Conservation (phyloP, 352 stramenopile species). For the Globisporangium parvum region DNA sequence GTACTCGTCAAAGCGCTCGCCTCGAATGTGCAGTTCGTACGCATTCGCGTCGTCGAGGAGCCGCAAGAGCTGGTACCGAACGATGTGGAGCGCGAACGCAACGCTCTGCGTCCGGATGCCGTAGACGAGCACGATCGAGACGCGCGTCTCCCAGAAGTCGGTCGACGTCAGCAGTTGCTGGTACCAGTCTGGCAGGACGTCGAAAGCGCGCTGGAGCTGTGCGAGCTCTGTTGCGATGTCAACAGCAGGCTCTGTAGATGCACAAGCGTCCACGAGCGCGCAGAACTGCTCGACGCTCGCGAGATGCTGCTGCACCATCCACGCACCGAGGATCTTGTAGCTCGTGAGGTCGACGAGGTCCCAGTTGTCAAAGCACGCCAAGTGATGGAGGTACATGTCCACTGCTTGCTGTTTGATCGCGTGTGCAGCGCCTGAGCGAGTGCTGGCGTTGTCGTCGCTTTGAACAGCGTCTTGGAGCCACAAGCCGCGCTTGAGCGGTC, state of each 20-base stretch:
- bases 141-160: constrained; percentile 16
- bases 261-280: no score
- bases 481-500: neutral
- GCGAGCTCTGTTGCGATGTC: no score
- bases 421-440: neutral
- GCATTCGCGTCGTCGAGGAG: neutral
- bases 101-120: neutral
- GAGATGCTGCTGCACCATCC: constrained; percentile 5
- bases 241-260: no score
- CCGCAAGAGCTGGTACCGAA: constrained; percentile 11
- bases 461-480: neutral
- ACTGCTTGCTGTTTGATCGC: neutral
- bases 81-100: constrained; percentile 6
- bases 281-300: no score
- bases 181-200: constrained; percentile 11
- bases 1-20: constrained; percentile 11
- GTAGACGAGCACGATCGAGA: constrained; percentile 16
- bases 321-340: constrained; percentile 13
- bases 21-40: constrained; percentile 13
- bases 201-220: neutral
- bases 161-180: constrained; percentile 5
- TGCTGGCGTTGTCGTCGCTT: no score
- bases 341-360: constrained; percentile 15
- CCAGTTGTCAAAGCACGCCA: constrained; percentile 18
- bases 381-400: constrained; percentile 13